Evolutionary conservation across 768 basidiomycete species (phyloP).

Genomic region (Mycena metata): DNA sequence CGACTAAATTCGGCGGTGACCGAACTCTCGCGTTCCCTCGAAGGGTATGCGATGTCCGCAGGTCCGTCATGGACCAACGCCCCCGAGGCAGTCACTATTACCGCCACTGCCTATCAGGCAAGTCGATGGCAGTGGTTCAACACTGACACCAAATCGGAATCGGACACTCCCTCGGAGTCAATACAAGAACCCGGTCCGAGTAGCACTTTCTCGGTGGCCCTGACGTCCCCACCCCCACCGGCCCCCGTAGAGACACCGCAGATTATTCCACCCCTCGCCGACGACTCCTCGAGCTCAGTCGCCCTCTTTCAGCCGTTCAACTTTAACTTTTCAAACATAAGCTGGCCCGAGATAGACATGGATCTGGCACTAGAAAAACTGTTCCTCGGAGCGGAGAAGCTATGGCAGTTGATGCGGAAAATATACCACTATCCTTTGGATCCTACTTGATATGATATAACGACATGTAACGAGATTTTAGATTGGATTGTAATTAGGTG

Average conservation of each 20-base stretch:
- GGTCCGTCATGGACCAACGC: constrained; percentile 39
- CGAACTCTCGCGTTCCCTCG: constrained; percentile 43
- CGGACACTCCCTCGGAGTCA: constrained; percentile 26
- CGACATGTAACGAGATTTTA: constrained; percentile 23
- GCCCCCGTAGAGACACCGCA: constrained; percentile 22
- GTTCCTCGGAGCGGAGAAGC: constrained; percentile 53
- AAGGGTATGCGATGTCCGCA: constrained; percentile 43
- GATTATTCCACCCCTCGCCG: constrained; percentile 14
- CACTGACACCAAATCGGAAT: constrained; percentile 38
- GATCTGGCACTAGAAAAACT: constrained; percentile 51
- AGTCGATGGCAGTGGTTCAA: constrained; percentile 44
- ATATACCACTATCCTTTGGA: constrained; percentile 71
- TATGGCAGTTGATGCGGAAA: constrained; percentile 65
- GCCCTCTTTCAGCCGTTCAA: constrained; percentile 40
- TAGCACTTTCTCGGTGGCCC: constrained; percentile 6
- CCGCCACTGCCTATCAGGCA: constrained; percentile 52
- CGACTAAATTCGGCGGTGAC: constrained; percentile 31
- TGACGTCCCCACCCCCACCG: constrained; percentile 27
- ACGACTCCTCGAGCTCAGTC: constrained; percentile 13
- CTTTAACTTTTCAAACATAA: constrained; percentile 34
- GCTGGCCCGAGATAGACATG: constrained; percentile 37
- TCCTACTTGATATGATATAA: constrained; percentile 54
- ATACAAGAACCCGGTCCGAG: constrained; percentile 10
- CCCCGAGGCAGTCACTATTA: constrained; percentile 55
- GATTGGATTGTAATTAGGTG: constrained; percentile 5